Evolutionary conservation across 2,329 filamentous ascomycete genomes (phyloP).

Genomic region (Colletotrichum karsti): DNA sequence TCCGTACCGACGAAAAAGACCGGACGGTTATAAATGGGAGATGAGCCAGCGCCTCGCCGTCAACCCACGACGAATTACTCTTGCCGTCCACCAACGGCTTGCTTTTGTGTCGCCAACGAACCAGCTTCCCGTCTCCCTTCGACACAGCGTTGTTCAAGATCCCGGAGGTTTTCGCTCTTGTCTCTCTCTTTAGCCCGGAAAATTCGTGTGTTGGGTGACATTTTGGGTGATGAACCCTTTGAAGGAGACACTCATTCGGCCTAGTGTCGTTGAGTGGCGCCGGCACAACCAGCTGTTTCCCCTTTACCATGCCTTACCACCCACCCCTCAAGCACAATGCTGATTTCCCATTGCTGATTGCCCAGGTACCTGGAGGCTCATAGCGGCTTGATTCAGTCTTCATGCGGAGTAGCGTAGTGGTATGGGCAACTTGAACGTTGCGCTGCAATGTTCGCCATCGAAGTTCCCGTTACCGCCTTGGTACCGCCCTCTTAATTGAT

Average conservation of each 20-base stretch:
- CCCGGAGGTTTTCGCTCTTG: not conserved
- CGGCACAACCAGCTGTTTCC: slow-evolving; percentile 3
- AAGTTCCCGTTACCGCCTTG: slow-evolving; percentile 7
- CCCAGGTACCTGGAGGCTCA: not conserved
- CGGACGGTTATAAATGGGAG: not conserved
- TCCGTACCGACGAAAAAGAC: not conserved
- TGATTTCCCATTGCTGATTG: not conserved
- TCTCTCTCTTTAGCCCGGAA: not conserved
- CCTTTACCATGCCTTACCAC: slow-evolving; percentile 7
- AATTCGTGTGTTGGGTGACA: slow-evolving; percentile 8
- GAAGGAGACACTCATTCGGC: not conserved
- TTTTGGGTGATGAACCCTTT: slow-evolving; percentile 9
- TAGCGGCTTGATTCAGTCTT: not conserved
- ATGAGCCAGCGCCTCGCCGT: slow-evolving; percentile 8
- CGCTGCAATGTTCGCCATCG: slow-evolving; percentile 4
- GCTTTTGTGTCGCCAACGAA: not conserved
- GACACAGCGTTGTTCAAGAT: not conserved
- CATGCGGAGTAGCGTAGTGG: not conserved
- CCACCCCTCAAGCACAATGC: not conserved
- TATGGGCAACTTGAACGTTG: not conserved
- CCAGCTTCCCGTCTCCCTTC: not conserved
- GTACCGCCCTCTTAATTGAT: not conserved
- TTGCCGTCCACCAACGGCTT: not conserved
- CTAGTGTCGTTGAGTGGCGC: slow-evolving; percentile 12
- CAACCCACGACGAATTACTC: not conserved